Evolutionary conservation across 169 alveolate species (phyloP).

Genomic region (Blepharisma undulans): DNA sequence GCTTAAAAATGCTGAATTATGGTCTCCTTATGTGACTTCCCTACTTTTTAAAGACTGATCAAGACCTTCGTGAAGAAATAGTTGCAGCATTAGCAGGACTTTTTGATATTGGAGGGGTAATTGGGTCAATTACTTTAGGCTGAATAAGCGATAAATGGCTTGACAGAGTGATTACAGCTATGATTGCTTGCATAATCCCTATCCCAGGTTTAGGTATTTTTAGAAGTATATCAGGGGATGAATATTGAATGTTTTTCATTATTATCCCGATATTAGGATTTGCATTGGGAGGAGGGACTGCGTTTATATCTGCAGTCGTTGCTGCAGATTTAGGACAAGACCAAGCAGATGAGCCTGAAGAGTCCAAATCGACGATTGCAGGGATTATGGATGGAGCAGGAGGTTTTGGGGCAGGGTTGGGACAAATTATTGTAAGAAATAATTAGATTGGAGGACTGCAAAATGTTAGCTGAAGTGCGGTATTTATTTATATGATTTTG

Average conservation of each 20-base stretch:
- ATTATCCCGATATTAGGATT: constrained; percentile 34
- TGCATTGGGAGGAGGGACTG: constrained; percentile 18
- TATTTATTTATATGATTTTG: neutral
- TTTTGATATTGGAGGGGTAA: constrained; percentile 30
- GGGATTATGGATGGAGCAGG: constrained; percentile 46
- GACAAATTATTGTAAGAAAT: constrained; percentile 28
- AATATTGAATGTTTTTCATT: constrained; percentile 14
- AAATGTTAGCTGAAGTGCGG: neutral
- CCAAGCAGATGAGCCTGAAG: neutral
- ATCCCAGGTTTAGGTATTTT: neutral
- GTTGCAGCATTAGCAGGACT: constrained; percentile 3
- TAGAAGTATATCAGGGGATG: neutral
- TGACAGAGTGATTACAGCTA: neutral
- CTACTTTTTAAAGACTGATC: neutral
- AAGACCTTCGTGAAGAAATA: neutral
- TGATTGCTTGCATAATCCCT: neutral
- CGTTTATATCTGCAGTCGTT: neutral
- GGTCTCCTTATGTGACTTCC: constrained; percentile 32
- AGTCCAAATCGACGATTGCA: neutral
- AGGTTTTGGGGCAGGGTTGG: constrained; percentile 40
- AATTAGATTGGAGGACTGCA: neutral
- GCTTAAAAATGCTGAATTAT: constrained; percentile 15
- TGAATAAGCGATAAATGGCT: neutral
- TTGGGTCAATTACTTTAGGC: constrained; percentile 17
- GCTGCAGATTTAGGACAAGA: constrained; percentile 39